These are phyloP conservation scores for Populus tremula DNA, from an alignment of 345 rosid genomes.

Conservation along the genomic window DNA sequence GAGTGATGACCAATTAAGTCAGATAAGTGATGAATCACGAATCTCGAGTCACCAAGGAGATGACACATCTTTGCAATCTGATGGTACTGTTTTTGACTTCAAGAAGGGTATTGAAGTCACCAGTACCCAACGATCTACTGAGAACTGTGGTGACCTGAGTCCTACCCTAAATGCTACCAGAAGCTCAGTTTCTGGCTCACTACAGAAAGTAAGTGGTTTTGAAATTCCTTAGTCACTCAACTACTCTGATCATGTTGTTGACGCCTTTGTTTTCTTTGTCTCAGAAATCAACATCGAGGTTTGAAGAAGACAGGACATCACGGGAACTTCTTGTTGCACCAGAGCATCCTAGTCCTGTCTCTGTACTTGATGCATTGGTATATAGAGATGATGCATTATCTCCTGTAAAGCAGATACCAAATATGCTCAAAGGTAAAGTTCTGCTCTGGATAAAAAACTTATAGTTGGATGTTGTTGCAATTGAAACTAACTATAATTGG, in stretches of 20 bases:
- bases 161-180: constrained; percentile 37
- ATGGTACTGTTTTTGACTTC: constrained; percentile 39
- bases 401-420: constrained; percentile 50
- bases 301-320: constrained; percentile 45
- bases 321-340: constrained; percentile 43
- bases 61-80: constrained; percentile 53
- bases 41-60: constrained; percentile 55
- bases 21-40: constrained; percentile 67
- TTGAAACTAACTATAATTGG: neutral
- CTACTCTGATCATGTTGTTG: constrained; percentile 11
- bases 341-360: constrained; percentile 86
- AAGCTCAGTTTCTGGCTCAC: constrained; percentile 38
- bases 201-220: constrained; percentile 49
- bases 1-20: constrained; percentile 72
- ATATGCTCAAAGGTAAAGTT: constrained; percentile 40
- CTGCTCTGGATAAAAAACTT: neutral
- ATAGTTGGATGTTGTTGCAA: neutral
- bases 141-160: constrained; percentile 39
- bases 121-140: constrained; percentile 32
- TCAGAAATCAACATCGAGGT: constrained; percentile 49
- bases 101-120: constrained; percentile 37
- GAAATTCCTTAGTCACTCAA: constrained; percentile 3
- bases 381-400: constrained; percentile 61
- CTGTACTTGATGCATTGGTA: constrained; percentile 63
- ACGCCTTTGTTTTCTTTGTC: constrained; percentile 14